Evolutionary conservation across 805 yeast genomes (phyloP).

Genomic region (Millerozyma miso): DNA sequence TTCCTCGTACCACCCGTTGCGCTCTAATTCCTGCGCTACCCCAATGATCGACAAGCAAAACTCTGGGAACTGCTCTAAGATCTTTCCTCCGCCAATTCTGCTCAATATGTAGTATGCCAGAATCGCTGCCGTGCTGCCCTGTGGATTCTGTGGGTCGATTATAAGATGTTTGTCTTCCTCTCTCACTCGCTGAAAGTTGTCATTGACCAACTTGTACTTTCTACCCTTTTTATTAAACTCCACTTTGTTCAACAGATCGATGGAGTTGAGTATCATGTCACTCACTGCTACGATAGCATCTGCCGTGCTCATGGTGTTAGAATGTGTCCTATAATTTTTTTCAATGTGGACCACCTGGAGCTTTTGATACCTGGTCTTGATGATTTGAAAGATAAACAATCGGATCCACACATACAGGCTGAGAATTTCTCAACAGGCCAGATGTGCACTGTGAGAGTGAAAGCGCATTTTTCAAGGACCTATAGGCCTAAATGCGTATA

Average conservation of each 20-base stretch:
- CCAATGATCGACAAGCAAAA: slow-evolving; percentile 47
- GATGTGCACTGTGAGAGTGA: too few species aligned
- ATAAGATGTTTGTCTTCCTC: slow-evolving; percentile 48
- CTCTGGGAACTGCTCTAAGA: slow-evolving; percentile 32
- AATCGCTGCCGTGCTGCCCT: slow-evolving; percentile 31
- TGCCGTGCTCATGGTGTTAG: slow-evolving; percentile 11
- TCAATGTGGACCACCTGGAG: not conserved
- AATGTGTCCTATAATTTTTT: not conserved
- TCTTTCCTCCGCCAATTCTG: slow-evolving; percentile 30
- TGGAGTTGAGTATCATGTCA: slow-evolving; percentile 32
- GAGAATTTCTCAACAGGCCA: too few species aligned
- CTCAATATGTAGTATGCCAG: slow-evolving; percentile 43
- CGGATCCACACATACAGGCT: too few species aligned
- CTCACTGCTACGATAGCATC: slow-evolving; percentile 35
- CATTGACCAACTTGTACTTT: slow-evolving; percentile 45
- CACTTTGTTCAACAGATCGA: slow-evolving; percentile 28
- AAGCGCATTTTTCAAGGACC: too few species aligned
- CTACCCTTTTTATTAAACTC: slow-evolving; percentile 43
- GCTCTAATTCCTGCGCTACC: slow-evolving; percentile 46
- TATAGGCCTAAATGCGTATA: too few species aligned
- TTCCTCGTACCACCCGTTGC: slow-evolving; percentile 46
- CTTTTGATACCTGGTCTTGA: too few species aligned
- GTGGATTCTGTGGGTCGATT: slow-evolving; percentile 27
- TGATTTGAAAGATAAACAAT: not conserved
- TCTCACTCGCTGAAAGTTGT: slow-evolving; percentile 44